Evolutionary conservation across 2,329 filamentous ascomycete genomes (phyloP), one percentile per base, ranked within the genome.

Genomic region (Laburnicola sp.): DNA sequence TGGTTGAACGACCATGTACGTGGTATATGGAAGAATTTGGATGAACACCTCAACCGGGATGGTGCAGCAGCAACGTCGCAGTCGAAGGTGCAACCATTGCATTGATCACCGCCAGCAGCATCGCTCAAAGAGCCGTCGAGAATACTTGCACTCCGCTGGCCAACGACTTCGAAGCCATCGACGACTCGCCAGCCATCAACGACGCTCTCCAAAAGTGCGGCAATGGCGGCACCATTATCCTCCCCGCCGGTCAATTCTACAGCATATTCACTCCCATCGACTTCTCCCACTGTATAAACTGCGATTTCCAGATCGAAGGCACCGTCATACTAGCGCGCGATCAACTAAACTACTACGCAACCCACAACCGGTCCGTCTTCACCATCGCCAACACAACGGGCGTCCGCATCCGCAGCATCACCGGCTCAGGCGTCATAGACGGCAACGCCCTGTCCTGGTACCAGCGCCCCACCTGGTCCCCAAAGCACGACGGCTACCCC

Each of bases 261-360:
- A 70, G 69, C 45, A 60, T 80, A 27, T 73, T 74, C 48, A 75
- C 73, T 21, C 67, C 70, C 0, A 64, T 80, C 6, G 65, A 73
- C 39, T 75, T 79, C 34, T 58, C 47, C 2, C 74, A 70, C 2
- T 80, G 77, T 58, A 54, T 56, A 2, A 69, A 65, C 22, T 80
- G 78, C 56, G 74, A 76, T 35, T 66, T 80, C 42, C 74, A 79
- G 51, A 62, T 80, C 3, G 77, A 80, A 51, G 77, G 77, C 0
- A 66, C 71, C 0, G 55, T 80, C 3, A 73, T 74, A 48, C 72
- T 73, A 3, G 65, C 72, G 1, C 37, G 40, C 16, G 66, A 69
- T 3, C 61, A 75, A 36, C 71, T 71, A 2, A 58, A 64, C 34
- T 75, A 74, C 52, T 79, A 45, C 44, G 31, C 38, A 8, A 16